Conservation (phyloP, 345 rosid genomes). For the Bruguiera sexangula region DNA sequence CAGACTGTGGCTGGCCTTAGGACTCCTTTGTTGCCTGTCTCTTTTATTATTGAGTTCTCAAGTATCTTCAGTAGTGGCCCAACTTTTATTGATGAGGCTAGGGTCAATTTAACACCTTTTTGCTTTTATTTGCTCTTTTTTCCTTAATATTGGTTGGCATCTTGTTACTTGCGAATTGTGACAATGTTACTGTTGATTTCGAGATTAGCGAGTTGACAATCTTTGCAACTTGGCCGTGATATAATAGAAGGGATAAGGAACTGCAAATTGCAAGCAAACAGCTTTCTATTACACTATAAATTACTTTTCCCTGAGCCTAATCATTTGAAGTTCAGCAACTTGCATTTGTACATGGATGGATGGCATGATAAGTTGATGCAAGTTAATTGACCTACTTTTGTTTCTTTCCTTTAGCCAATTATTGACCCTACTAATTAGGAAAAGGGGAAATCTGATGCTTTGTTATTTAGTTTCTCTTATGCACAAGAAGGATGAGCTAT, state of each 20-base stretch:
- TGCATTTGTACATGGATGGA: not conserved
- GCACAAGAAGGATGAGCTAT: not conserved
- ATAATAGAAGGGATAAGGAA: not conserved
- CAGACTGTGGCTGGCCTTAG: conserved; percentile 34
- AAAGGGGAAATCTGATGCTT: no score
- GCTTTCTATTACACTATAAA: not conserved
- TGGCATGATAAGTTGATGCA: not conserved
- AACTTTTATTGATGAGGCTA: conserved; percentile 23
- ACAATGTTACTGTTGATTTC: not conserved
- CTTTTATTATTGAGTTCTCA: conserved; percentile 17
- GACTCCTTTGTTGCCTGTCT: conserved; percentile 21
- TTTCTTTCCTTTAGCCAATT: no score
- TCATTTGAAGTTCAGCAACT: not conserved
- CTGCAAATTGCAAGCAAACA: not conserved
- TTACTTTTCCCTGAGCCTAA: not conserved
- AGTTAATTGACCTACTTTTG: not conserved
- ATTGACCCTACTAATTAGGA: no score
- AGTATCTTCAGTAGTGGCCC: conserved; percentile 30
- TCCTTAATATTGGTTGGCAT: conserved; percentile 8
- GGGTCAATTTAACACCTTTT: conserved; percentile 22
- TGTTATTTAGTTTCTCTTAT: not conserved
- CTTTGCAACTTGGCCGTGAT: not conserved
- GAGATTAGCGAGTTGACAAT: not conserved
- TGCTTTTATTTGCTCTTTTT: not conserved
- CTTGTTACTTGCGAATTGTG: not conserved